Conservation (phyloP, 148 eudicot genomes). For the Camellia lanceoleosa region DNA sequence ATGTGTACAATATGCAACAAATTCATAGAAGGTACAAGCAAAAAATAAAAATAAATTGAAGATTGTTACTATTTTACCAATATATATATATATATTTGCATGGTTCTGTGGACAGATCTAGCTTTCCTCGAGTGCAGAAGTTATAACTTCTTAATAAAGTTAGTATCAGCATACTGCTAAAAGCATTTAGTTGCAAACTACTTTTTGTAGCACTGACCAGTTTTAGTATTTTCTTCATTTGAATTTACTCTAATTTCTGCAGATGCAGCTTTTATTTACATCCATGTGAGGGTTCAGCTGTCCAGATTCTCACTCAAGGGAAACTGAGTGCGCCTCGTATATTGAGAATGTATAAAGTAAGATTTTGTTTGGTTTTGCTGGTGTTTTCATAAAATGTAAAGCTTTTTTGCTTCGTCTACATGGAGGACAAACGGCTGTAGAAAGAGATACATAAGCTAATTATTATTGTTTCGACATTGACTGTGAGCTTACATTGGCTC, state of each 20-base stretch:
- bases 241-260: constrained; percentile 22
- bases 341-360: constrained; percentile 90
- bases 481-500: background rate
- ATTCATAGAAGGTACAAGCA: too few species aligned
- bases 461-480: background rate
- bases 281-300: constrained; percentile 82
- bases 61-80: too few species aligned
- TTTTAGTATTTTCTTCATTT: background rate
- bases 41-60: too few species aligned
- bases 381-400: background rate
- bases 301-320: constrained; percentile 90
- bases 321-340: constrained; percentile 98
- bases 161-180: background rate
- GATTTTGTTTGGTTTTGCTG: constrained; percentile 10
- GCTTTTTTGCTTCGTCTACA: constrained; percentile 4
- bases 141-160: background rate
- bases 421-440: too few species aligned
- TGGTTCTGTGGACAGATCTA: background rate
- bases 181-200: background rate
- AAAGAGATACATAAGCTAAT: background rate
- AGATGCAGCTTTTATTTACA: constrained; percentile 97
- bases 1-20: too few species aligned
- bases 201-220: background rate
- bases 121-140: background rate
- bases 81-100: too few species aligned